A percentile compares a stretch with the other conserved stretches of the same genome.
These are phyloP conservation scores for Orbilia oligospora DNA, from an alignment of 2,329 filamentous ascomycete genomes.

Conservation along the genomic window DNA sequence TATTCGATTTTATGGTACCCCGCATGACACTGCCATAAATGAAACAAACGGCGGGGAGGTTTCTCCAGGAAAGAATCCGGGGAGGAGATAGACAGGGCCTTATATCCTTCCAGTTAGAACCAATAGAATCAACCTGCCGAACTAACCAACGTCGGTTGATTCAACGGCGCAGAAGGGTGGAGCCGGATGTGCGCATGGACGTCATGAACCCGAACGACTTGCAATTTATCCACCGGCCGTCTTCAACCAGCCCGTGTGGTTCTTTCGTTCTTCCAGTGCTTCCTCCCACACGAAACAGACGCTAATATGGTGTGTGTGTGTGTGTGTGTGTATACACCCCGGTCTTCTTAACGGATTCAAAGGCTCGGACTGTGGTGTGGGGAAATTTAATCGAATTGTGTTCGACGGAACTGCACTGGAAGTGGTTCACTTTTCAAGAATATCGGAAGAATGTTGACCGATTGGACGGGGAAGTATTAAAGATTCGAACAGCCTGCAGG, in stretches of 20 bases:
- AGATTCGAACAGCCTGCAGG: neutral
- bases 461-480: conserved; percentile 37
- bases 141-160: neutral
- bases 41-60: conserved; percentile 28
- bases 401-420: conserved; percentile 25
- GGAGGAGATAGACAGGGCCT: conserved; percentile 44
- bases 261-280: conserved; percentile 10
- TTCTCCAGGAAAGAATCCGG: conserved; percentile 16
- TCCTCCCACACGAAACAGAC: conserved; percentile 20
- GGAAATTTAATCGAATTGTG: conserved; percentile 29
- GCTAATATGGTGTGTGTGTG: neutral
- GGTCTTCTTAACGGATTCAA: conserved; percentile 7
- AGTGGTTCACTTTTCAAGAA: too few species aligned
- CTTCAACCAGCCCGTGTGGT: neutral
- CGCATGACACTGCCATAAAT: conserved; percentile 28
- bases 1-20: conserved; percentile 30
- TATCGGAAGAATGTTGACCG: conserved; percentile 57
- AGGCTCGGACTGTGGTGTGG: conserved; percentile 40
- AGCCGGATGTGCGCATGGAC: conserved; percentile 31
- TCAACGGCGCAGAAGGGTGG: conserved; percentile 31
- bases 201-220: conserved; percentile 6
- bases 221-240: conserved; percentile 13
- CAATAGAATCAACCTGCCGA: neutral
- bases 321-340: conserved; percentile 1
- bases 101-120: conserved; percentile 37